Conservation (phyloP, 345 rosid genomes). For the Salix arbutifolia region DNA sequence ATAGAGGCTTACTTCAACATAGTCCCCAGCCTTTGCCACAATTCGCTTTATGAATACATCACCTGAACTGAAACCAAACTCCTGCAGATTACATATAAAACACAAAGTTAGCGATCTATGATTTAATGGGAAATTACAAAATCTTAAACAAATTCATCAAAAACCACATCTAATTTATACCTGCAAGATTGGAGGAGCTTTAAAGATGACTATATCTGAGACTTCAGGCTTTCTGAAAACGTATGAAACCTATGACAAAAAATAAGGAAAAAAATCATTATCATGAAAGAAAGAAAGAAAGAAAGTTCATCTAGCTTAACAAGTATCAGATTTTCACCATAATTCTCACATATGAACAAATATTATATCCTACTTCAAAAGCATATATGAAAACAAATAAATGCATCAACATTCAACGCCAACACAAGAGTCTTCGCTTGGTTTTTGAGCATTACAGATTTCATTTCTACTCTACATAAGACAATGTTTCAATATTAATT, state of each 20-base stretch:
- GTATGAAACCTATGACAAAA: conserved; percentile 61
- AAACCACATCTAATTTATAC: conserved; percentile 23
- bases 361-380: background rate
- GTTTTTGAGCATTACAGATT: too few species aligned
- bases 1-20: conserved; percentile 65
- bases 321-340: background rate
- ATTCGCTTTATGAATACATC: conserved; percentile 86
- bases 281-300: background rate
- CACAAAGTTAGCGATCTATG: conserved; percentile 14
- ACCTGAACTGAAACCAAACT: conserved; percentile 52
- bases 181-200: conserved; percentile 78
- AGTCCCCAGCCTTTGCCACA: conserved; percentile 86
- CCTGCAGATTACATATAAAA: conserved; percentile 35
- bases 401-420: background rate
- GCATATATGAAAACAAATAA: background rate
- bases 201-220: conserved; percentile 76
- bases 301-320: background rate
- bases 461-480: too few species aligned
- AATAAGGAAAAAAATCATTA: conserved; percentile 1
- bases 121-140: background rate
- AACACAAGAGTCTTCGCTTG: too few species aligned
- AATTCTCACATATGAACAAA: background rate
- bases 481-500: too few species aligned
- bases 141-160: background rate
- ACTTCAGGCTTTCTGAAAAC: conserved; percentile 78